Conservation (phyloP, 331 rosid genomes). For the Ulmus americana region DNA sequence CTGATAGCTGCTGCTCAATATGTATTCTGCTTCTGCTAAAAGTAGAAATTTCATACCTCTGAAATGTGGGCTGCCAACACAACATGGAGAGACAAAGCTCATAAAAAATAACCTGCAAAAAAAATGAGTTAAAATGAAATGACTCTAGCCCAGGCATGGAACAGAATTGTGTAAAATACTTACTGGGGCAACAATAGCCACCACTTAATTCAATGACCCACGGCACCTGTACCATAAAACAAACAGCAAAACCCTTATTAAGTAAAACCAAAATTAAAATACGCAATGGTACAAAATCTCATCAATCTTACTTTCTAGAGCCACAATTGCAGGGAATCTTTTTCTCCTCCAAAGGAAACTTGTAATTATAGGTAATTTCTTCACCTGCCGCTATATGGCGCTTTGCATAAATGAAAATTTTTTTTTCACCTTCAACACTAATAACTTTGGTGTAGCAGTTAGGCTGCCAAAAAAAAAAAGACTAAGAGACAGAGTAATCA, state of each 20-base stretch:
- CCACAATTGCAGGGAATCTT: slow-evolving; percentile 96
- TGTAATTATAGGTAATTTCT: slow-evolving; percentile 90
- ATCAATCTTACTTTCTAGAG: slow-evolving; percentile 63
- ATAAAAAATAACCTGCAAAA: slow-evolving; percentile 19
- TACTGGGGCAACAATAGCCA: slow-evolving; percentile 29
- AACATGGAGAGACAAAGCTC: slow-evolving; percentile 6
- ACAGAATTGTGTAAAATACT: slow-evolving; percentile 18
- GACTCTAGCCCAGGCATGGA: slow-evolving; percentile 13
- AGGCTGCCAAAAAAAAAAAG: slow-evolving; percentile 59
- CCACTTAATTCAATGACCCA: slow-evolving; percentile 76
- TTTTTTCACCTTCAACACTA: slow-evolving; percentile 84
- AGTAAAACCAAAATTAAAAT: slow-evolving; percentile 1
- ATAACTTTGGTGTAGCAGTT: slow-evolving; percentile 97
- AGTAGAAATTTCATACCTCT: slow-evolving; percentile 25
- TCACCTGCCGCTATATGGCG: slow-evolving; percentile 85
- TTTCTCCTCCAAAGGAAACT: slow-evolving; percentile 97
- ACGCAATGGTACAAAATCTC: background rate
- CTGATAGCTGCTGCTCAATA: background rate
- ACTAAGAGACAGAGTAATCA: background rate
- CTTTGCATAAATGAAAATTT: slow-evolving; percentile 86
- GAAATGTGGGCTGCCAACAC: slow-evolving; percentile 19
- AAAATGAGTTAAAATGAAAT: slow-evolving; percentile 8
- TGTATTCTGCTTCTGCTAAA: too few species aligned
- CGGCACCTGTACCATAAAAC: slow-evolving; percentile 58
- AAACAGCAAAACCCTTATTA: background rate